Base-by-base conservation (phyloP, 164 flowering plant species). In the Aristolochia contorta region DNA sequence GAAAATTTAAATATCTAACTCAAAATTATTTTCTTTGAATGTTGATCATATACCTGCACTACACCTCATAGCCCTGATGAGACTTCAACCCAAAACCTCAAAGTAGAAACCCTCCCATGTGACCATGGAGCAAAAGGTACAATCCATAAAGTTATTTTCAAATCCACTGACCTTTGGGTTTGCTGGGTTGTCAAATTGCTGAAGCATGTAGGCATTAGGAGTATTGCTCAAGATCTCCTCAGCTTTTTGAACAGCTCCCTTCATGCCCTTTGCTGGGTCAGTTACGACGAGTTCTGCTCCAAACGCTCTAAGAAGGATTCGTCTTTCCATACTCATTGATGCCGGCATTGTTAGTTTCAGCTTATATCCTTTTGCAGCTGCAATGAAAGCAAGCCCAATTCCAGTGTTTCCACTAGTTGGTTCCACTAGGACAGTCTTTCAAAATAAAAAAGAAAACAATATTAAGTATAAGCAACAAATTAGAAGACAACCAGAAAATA, bases 361-460 rank as follows among this genome's bases (percentile, higher is more conserved):
- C 67, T 69, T 84, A 69, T 90, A 90, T 58, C 97, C 92, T 75
- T 66, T 87, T 62, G 90, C 71, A 65, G 94, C 94, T 67, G 97
- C 97, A 54, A 90, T 81, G 64, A 90, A 90, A 56, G 97, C 94
- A 65, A 90, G 90, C 64, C 95, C 95, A 62, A 90, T 90, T 62
- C 97, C 97, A 0, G 95, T 90, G 71, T 90, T 90, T 70, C 97
- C 97, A 76, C 92, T 85, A 14, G 97, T 90, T 32, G 97, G 89
- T 71, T 90, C 97, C 67, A 90, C 95, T 67, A 90, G 73, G 61
- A 75, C 56, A 73, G 81, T 90, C 97, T 89, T 60, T 12, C 14
- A 47, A 24, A 18, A 46, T 16, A 46, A 45, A 1, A 16, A 58
- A 4, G 16, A 7, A 19, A 19, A 37, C 3, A 12, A 54, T 20